Conservation (phyloP, 2,329 filamentous ascomycete genomes). For the Leptographium lundbergii region DNA sequence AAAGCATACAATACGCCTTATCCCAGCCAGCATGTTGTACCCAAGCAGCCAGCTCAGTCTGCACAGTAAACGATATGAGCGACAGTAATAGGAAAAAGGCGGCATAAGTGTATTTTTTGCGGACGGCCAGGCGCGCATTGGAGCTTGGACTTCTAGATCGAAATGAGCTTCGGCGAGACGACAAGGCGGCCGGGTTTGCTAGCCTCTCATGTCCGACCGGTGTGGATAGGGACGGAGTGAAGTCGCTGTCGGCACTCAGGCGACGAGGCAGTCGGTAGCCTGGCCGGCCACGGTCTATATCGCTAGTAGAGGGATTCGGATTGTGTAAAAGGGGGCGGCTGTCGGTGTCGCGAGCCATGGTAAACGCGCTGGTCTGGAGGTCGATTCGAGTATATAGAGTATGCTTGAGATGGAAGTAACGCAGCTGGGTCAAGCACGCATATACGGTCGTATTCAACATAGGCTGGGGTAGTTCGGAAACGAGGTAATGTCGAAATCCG, state of each 20-base stretch:
- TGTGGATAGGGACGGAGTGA: background rate
- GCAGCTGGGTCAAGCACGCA: no score
- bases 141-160: constrained; percentile 64
- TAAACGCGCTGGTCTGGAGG: background rate
- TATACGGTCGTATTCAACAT: background rate
- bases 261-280: constrained; percentile 4
- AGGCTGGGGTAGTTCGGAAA: background rate
- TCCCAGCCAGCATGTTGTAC: constrained; percentile 92
- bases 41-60: constrained; percentile 92
- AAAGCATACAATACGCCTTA: constrained; percentile 99
- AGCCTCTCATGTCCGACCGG: background rate
- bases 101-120: constrained; percentile 77
- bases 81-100: constrained; percentile 72
- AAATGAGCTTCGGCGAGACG: constrained; percentile 51
- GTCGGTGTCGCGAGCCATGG: constrained; percentile 2
- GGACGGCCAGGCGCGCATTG: constrained; percentile 50
- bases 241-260: background rate
- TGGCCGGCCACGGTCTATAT: constrained; percentile 6
- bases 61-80: constrained; percentile 77
- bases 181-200: background rate
- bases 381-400: background rate
- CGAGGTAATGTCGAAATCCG: background rate
- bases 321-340: constrained; percentile 3
- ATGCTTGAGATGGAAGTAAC: background rate
- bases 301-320: background rate